Base-by-base conservation (phyloP, 805 yeast genomes). In the Sungouiozyma intestinalis region DNA sequence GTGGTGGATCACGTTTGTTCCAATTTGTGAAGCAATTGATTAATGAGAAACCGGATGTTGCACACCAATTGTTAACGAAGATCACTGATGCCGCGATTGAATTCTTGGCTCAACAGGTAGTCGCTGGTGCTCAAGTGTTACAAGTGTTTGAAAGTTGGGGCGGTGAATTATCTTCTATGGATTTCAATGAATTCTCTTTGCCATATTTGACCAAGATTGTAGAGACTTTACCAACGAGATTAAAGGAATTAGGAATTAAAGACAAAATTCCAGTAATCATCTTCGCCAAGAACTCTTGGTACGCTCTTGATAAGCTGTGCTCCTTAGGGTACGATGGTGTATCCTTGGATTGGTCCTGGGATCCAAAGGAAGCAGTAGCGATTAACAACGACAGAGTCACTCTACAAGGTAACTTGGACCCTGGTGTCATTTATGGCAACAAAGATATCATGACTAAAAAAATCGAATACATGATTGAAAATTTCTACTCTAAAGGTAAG, bases 81-180 rank as follows among this genome's bases (percentile, higher is more conserved):
- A 78, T 81, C 48, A 82, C 97, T 18, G 90, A 85, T 47, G 86
- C 84, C 21, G 92, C 96, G 42, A 69, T 90, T 33, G 97, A 90
- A 61, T 92, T 90, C 58, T 72, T 92, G 55, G 94, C 95, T 3
- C 84, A 81, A 55, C 98, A 92, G 65, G 95, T 92, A 36, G 77
- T 79, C 51, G 98, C 98, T 1, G 98, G 98, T 52, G 97, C 97
- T 31, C 98, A 92, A 68, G 87, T 92, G 80, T 72, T 92, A 46
- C 98, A 92, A 65, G 87, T 92, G 31, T 92, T 92, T 58, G 98
- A 92, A 60, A 83, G 95, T 32, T 88, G 96, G 95, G 98, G 95
- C 44, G 95, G 97, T 40, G 97, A 92, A 65, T 72, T 92, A 44
- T 92, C 95, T 1, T 94, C 96, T 11, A 68, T 68, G 40, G 98